Conservation (phyloP, 352 stramenopile species). For the Phytophthora niederhauseri region DNA sequence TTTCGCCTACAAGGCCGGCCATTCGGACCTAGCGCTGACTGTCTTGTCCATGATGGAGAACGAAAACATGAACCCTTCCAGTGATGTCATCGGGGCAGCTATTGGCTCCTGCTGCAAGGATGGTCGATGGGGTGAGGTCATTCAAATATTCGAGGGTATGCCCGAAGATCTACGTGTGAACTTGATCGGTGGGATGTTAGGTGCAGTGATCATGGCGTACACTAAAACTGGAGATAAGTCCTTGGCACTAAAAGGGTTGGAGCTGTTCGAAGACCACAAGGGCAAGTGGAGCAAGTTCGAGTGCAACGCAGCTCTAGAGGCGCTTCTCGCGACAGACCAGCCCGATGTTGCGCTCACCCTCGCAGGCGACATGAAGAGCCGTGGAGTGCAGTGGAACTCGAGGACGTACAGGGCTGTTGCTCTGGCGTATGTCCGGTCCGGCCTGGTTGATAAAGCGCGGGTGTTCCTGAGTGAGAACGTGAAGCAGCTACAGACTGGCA, state of each 20-base stretch:
- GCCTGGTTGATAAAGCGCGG: slow-evolving; percentile 48
- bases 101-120: slow-evolving; percentile 62
- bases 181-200: slow-evolving; percentile 41
- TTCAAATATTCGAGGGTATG: slow-evolving; percentile 60
- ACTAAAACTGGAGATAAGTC: slow-evolving; percentile 43
- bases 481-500: slow-evolving; percentile 46
- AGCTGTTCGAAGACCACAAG: slow-evolving; percentile 47
- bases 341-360: slow-evolving; percentile 46
- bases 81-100: slow-evolving; percentile 61
- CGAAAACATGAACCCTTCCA: slow-evolving; percentile 41
- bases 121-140: slow-evolving; percentile 53
- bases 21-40: slow-evolving; percentile 55
- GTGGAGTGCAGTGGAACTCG: slow-evolving; percentile 48
- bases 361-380: slow-evolving; percentile 45
- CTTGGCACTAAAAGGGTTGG: slow-evolving; percentile 33
- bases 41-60: slow-evolving; percentile 46
- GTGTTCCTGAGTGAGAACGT: slow-evolving; percentile 48
- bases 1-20: slow-evolving; percentile 53
- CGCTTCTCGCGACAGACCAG: slow-evolving; percentile 44
- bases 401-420: slow-evolving; percentile 56
- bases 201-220: slow-evolving; percentile 60
- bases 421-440: slow-evolving; percentile 47
- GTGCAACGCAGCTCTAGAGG: slow-evolving; percentile 56
- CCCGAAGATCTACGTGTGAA: slow-evolving; percentile 22
- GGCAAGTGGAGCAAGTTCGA: slow-evolving; percentile 50